Conservation (phyloP, 2,329 filamentous ascomycete species). For the Fusarium sp. region DNA sequence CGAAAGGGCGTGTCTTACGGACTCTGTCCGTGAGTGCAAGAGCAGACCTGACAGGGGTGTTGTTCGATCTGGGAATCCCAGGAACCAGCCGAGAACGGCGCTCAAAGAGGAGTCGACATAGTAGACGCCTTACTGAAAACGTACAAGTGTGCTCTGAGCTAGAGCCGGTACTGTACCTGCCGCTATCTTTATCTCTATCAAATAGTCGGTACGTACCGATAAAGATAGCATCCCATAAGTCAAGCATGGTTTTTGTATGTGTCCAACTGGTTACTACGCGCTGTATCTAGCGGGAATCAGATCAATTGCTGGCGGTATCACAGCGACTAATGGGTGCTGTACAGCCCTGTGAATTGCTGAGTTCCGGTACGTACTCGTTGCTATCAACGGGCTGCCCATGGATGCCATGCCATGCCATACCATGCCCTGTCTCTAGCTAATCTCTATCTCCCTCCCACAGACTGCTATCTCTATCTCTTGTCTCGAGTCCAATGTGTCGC, state of each 20-base stretch:
- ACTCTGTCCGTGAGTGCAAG: slow-evolving; percentile 30
- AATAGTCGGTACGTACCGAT: slow-evolving; percentile 40
- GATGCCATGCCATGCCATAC: background rate
- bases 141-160: slow-evolving; percentile 15
- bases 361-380: slow-evolving; percentile 13
- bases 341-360: slow-evolving; percentile 29
- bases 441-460: slow-evolving; percentile 18
- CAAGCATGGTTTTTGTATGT: slow-evolving; percentile 40
- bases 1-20: slow-evolving; percentile 24
- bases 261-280: slow-evolving; percentile 43
- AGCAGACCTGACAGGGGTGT: slow-evolving; percentile 10
- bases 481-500: slow-evolving; percentile 19
- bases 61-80: slow-evolving; percentile 29
- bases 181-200: slow-evolving; percentile 42
- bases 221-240: slow-evolving; percentile 25
- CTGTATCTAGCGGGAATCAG: slow-evolving; percentile 16
- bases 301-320: slow-evolving; percentile 29
- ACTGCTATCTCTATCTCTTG: slow-evolving; percentile 28
- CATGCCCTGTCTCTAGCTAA: slow-evolving; percentile 23
- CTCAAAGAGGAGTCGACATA: slow-evolving; percentile 30
- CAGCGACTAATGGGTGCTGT: slow-evolving; percentile 22
- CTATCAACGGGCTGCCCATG: slow-evolving; percentile 22
- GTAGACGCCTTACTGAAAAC: slow-evolving; percentile 7
- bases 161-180: slow-evolving; percentile 33
- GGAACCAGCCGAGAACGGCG: slow-evolving; percentile 40